A percentile compares a stretch with the other conserved stretches of the same genome.
phyloP scores from a whole-genome alignment of 192 early-diverging fungal species.

The Entomortierella parvispora region DNA sequence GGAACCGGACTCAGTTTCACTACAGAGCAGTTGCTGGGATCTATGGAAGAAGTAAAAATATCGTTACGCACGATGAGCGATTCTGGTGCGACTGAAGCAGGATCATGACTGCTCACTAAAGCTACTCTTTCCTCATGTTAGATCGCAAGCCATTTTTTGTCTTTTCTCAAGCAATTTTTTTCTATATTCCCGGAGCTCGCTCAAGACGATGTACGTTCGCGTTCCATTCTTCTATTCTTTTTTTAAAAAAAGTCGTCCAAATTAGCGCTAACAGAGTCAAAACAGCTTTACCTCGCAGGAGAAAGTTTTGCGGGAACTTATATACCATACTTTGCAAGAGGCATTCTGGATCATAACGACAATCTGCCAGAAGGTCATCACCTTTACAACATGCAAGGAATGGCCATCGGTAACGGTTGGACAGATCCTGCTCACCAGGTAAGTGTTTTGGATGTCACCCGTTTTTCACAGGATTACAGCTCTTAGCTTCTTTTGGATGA shows the following conservation, averaged over 20 bases:
- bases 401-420: slow-evolving; percentile 78
- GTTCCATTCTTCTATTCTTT: too few species aligned
- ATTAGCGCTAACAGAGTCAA: too few species aligned
- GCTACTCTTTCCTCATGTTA: too few species aligned
- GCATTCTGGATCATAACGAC: slow-evolving; percentile 50
- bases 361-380: slow-evolving; percentile 9
- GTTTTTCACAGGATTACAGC: too few species aligned
- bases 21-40: slow-evolving; percentile 44
- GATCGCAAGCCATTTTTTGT: slow-evolving; percentile 54
- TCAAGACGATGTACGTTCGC: slow-evolving; percentile 51
- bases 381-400: slow-evolving; percentile 61
- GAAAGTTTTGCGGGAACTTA: slow-evolving; percentile 73
- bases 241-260: too few species aligned
- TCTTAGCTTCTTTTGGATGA: too few species aligned
- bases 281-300: slow-evolving; percentile 70
- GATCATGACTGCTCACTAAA: too few species aligned
- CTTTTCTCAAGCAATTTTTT: slow-evolving; percentile 62
- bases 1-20: slow-evolving; percentile 72
- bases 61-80: too few species aligned
- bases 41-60: slow-evolving; percentile 65
- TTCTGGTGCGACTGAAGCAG: too few species aligned
- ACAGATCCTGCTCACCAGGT: slow-evolving; percentile 70
- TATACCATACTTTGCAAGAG: slow-evolving; percentile 65
- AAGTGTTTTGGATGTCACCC: too few species aligned
- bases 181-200: slow-evolving; percentile 59